Conservation (phyloP, 345 rosid species). For the Arabidopsis arenosa region DNA sequence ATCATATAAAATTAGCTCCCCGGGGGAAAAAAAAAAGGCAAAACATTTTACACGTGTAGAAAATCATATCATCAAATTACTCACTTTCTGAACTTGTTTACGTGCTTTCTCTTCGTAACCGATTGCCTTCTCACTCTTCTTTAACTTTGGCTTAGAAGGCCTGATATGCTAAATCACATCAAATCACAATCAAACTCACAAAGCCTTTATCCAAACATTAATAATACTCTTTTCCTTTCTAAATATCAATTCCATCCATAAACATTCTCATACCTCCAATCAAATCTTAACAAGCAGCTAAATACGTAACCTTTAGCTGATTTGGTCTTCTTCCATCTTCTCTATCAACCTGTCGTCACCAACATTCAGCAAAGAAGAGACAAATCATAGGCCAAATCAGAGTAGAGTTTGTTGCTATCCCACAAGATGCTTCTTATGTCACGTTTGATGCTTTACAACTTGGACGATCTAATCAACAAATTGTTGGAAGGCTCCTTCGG, state of each 20-base stretch:
- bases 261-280: neutral
- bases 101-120: conserved; percentile 28
- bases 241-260: conserved; percentile 3
- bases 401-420: no score
- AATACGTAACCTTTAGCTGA: neutral
- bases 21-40: neutral
- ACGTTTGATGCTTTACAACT: no score
- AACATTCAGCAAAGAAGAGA: no score
- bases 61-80: conserved; percentile 1
- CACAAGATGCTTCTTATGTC: no score
- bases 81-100: conserved; percentile 54
- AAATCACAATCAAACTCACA: no score
- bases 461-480: no score
- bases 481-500: no score
- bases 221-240: neutral
- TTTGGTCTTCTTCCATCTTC: no score
- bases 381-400: no score
- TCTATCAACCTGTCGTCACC: no score
- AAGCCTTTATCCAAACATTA: neutral
- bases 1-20: conserved; percentile 21
- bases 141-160: conserved; percentile 65
- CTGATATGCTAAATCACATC: conserved; percentile 37
- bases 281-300: conserved; percentile 8
- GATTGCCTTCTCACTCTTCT: conserved; percentile 45
- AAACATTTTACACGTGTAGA: neutral